Conservation (phyloP, 306 rosid genomes). For the Begonia peltatifolia region DNA sequence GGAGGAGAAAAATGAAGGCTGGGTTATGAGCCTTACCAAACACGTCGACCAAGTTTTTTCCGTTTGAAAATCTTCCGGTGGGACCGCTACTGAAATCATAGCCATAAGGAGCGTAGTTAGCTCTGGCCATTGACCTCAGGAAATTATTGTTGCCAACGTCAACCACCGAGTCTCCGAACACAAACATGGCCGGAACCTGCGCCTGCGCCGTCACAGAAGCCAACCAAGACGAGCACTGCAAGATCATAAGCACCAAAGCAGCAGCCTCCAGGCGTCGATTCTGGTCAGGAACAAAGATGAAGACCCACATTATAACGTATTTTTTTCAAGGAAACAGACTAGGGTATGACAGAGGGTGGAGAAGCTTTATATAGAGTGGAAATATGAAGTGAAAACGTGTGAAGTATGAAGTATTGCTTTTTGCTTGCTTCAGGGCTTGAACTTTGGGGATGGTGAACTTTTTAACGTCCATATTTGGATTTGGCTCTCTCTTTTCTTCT, state of each 20-base stretch:
- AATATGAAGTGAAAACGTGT: too few species aligned
- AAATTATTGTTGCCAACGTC: conserved; percentile 80
- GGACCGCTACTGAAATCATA: conserved; percentile 34
- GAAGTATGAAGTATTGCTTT: too few species aligned
- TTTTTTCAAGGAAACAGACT: too few species aligned
- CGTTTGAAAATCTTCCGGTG: conserved; percentile 78
- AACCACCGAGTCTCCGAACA: conserved; percentile 79
- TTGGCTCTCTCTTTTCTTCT: too few species aligned
- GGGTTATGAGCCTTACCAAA: conserved; percentile 25
- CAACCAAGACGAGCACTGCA: conserved; percentile 8
- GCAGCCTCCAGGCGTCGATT: neutral
- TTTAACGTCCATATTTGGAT: too few species aligned
- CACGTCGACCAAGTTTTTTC: conserved; percentile 45
- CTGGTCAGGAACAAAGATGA: too few species aligned
- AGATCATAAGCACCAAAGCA: neutral
- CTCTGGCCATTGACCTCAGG: conserved; percentile 33
- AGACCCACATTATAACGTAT: too few species aligned
- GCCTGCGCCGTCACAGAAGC: neutral
- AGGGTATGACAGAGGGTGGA: too few species aligned
- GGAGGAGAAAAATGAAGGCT: too few species aligned
- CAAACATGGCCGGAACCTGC: conserved; percentile 62
- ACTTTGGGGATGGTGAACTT: too few species aligned
- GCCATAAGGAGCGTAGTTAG: conserved; percentile 71
- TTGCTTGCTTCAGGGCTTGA: too few species aligned
- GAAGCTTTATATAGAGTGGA: too few species aligned